A percentile compares a stretch with the other conserved stretches of the same genome.
Evolutionary conservation across 768 basidiomycete genomes (phyloP).

Genomic region (Imleria badia): DNA sequence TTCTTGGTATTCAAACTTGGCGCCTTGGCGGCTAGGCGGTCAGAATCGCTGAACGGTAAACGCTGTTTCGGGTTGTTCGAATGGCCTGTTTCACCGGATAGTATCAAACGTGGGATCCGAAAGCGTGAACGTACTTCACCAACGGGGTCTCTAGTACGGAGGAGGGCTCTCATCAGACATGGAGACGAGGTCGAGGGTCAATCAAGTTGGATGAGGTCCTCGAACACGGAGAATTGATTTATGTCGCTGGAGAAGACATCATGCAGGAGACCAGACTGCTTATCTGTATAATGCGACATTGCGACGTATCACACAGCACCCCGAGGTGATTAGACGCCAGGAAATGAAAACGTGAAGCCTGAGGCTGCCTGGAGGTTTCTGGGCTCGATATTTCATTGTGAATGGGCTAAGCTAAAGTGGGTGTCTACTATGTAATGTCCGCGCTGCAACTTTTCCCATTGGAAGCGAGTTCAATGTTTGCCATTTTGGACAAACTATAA

Average conservation of each 20-base stretch:
- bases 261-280: no score
- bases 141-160: slow-evolving; percentile 7
- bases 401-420: no score
- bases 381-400: background rate
- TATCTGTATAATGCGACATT: slow-evolving; percentile 5
- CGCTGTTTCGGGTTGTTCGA: background rate
- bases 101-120: background rate
- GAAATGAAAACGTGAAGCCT: background rate
- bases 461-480: no score
- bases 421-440: no score
- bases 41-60: slow-evolving; percentile 13
- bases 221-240: background rate
- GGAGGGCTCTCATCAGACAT: slow-evolving; percentile 17
- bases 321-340: background rate
- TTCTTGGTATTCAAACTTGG: slow-evolving; percentile 11
- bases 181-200: background rate
- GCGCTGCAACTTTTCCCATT: no score
- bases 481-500: no score
- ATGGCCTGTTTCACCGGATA: background rate
- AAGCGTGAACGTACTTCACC: background rate
- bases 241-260: background rate
- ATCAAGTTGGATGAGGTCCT: background rate
- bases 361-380: slow-evolving; percentile 5
- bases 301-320: no score
- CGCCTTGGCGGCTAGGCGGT: background rate